Base-by-base conservation (phyloP, 2,329 filamentous ascomycete genomes). In the Hymenoscyphus occultus region DNA sequence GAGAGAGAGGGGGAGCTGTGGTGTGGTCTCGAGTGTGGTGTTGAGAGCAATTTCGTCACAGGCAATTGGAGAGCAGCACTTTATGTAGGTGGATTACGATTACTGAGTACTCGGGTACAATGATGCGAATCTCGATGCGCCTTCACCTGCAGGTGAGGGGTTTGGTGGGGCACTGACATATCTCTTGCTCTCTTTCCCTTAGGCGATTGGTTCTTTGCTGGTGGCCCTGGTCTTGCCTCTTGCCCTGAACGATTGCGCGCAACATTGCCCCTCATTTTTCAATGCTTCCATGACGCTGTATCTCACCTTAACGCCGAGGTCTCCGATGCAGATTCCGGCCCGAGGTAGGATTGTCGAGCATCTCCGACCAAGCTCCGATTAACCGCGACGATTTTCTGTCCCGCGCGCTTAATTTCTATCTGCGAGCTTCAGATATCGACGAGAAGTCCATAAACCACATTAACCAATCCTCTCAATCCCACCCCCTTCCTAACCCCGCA, bases 391-490 rank as follows among this genome's bases (percentile, higher is more conserved):
- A 13, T 51, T 51, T 51, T 51, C 48, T 51, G 9, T 19, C 12
- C 45, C 45, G 48, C 48, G 48, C 48, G 48, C 48, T 51, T 51
- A 51, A 13, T 28, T 51, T 51, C n/a, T 51, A 28, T 51, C 19
- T 51, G 48, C 19, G 48, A 19, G 22, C 22, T 22, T 22, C 22
- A 22, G 22, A 35, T 35, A 35, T 9, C 9, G 5, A 22, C 48
- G 10, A 51, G 48, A 51, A 22, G 42, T 6, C 10, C 48, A 51
- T 51, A 35, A 5, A 35, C 32, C 32, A 35, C 32, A 22, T 22
- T 22, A 22, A 22, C 22, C 7, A 5, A 1, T 35, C 1, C 32
- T 35, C 32, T 35, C 48, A 51, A 28, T 48, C 32, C 5, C 39
- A 19, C 9, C 56, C 45, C 39, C 31, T 7, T 9, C 32, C 39